Conservation (phyloP, 257 asterid genomes). For the Gardenia jasminoides region DNA sequence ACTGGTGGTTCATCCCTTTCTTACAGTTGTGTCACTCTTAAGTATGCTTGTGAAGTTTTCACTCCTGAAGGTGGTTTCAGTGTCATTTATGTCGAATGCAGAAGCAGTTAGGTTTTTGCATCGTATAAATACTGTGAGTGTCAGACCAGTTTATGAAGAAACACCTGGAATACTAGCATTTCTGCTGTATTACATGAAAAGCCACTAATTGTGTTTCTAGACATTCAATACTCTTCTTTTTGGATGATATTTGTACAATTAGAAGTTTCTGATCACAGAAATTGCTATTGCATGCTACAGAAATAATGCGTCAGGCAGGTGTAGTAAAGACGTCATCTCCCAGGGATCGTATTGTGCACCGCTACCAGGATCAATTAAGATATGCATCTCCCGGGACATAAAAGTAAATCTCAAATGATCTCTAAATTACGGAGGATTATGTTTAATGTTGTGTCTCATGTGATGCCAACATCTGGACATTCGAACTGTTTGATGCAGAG, state of each 20-base stretch:
- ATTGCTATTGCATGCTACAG: conserved; percentile 43
- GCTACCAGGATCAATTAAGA: conserved; percentile 57
- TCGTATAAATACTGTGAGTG: neutral
- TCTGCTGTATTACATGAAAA: neutral
- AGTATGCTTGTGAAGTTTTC: conserved; percentile 4
- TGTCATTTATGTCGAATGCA: neutral
- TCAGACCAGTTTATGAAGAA: neutral
- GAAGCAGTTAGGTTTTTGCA: neutral
- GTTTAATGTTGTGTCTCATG: neutral
- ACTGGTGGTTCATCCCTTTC: neutral
- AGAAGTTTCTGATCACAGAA: conserved; percentile 17
- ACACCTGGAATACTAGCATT: neutral
- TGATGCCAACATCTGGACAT: neutral
- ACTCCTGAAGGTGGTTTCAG: neutral
- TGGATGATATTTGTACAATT: neutral
- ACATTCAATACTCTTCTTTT: neutral
- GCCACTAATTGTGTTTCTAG: neutral
- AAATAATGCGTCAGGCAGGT: conserved; percentile 86
- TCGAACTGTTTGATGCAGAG: conserved; percentile 7
- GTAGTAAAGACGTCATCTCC: conserved; percentile 73
- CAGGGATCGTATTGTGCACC: conserved; percentile 54
- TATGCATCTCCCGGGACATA: conserved; percentile 73
- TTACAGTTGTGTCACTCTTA: neutral
- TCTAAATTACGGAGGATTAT: neutral
- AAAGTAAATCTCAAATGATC: conserved; percentile 8